Percentiles rank a stretch among this genome's conserved stretches.
Evolutionary conservation across 2,329 filamentous ascomycete species (phyloP).

Genomic region (Alternaria brassicae): DNA sequence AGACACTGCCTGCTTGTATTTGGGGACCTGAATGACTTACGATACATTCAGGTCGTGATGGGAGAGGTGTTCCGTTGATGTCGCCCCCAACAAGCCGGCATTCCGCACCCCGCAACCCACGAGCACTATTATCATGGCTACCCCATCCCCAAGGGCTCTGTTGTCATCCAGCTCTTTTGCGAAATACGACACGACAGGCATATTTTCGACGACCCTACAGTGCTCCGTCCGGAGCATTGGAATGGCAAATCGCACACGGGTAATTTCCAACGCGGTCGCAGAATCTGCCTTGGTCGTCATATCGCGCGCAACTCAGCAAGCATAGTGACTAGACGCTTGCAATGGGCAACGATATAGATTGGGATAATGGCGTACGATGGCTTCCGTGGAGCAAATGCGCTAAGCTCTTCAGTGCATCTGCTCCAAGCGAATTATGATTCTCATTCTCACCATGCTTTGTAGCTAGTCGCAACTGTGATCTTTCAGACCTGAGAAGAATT

Average conservation of each 20-base stretch:
- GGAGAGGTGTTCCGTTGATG: conserved; percentile 45
- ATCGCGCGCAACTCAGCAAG: conserved; percentile 39
- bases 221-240: conserved; percentile 49
- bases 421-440: too few relatives aligned
- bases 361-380: too few relatives aligned
- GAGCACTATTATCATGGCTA: conserved; percentile 59
- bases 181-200: conserved; percentile 42
- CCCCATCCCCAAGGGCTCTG: conserved; percentile 53
- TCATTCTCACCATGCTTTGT: too few relatives aligned
- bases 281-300: conserved; percentile 52
- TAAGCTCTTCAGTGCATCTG: too few relatives aligned
- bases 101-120: conserved; percentile 54
- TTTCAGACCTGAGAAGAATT: too few relatives aligned
- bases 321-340: conserved; percentile 34
- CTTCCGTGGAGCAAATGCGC: too few relatives aligned
- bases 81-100: conserved; percentile 49
- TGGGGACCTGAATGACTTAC: conserved; percentile 33
- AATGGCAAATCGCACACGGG: conserved; percentile 20
- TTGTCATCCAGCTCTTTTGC: conserved; percentile 45
- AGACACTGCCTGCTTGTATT: conserved; percentile 27
- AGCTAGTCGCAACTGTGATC: too few relatives aligned
- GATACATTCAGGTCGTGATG: conserved; percentile 37
- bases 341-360: too few relatives aligned
- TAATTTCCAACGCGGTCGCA: conserved; percentile 60
- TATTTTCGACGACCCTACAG: conserved; percentile 37